Percentiles rank a stretch among this genome's conserved stretches.
phyloP scores from a whole-genome alignment of 2,329 filamentous ascomycete species.

The Paecilomyces fulvus region DNA sequence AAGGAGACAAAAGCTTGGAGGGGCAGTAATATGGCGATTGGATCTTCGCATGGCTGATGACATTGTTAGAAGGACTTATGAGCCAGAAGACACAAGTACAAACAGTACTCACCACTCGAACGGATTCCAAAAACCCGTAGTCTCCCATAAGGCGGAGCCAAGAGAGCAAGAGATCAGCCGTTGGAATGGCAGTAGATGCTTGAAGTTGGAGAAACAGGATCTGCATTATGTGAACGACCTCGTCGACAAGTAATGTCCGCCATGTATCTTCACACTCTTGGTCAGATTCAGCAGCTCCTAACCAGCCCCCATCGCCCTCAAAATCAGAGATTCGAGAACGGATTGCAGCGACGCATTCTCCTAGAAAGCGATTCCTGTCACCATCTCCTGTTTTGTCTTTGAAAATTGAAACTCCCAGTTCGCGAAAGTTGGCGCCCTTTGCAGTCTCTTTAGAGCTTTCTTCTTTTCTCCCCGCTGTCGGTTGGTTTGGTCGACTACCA shows the following conservation, averaged over 20 bases:
- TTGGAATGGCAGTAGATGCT: constrained; percentile 47
- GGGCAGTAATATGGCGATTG: constrained; percentile 38
- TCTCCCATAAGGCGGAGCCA: constrained; percentile 70
- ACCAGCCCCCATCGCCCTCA: constrained; percentile 36
- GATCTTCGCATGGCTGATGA: constrained; percentile 30
- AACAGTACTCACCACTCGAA: constrained; percentile 45
- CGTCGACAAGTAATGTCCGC: constrained; percentile 55
- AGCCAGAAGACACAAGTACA: constrained; percentile 1
- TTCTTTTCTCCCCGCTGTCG: constrained; percentile 2
- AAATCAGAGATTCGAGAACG: constrained; percentile 25
- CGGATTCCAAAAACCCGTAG: constrained; percentile 60
- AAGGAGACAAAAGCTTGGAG: constrained; percentile 62
- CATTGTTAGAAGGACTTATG: constrained; percentile 11
- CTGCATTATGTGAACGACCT: constrained; percentile 65
- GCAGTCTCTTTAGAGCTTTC: constrained; percentile 10
- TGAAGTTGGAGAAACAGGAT: constrained; percentile 64
- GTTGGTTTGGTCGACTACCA: constrained; percentile 12
- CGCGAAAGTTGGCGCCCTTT: constrained; percentile 9
- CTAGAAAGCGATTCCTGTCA: constrained; percentile 18
- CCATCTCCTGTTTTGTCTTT: constrained; percentile 17
- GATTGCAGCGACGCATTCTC: constrained; percentile 27
- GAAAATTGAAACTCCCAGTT: constrained; percentile 24
- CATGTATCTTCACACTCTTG: constrained; percentile 55
- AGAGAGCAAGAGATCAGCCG: constrained; percentile 50
- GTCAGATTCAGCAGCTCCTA: constrained; percentile 40